A percentile compares a stretch with the other conserved stretches of the same genome.
phyloP scores from a whole-genome alignment of 768 basidiomycete species.

The Pulveroboletus sp. region DNA sequence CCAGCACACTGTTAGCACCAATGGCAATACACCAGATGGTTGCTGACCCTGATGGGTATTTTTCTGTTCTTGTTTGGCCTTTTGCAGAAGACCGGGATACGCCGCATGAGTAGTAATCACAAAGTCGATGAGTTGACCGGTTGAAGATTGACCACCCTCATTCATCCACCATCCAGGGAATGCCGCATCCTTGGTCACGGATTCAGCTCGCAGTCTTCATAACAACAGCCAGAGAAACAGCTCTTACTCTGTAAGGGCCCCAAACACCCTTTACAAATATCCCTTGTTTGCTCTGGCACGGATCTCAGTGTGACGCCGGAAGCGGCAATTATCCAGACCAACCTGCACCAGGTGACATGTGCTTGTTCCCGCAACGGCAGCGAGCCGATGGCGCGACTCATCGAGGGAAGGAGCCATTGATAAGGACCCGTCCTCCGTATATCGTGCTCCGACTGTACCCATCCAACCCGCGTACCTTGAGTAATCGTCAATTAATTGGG shows the following conservation, averaged over 20 bases:
- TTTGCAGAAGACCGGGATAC: slow-evolving; percentile 63
- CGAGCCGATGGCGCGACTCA: slow-evolving; percentile 79
- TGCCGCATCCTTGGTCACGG: slow-evolving; percentile 61
- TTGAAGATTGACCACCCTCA: slow-evolving; percentile 97
- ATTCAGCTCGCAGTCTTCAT: slow-evolving; percentile 1
- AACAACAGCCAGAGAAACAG: not conserved
- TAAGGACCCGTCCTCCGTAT: slow-evolving; percentile 50
- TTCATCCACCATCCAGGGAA: slow-evolving; percentile 99
- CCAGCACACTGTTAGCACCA: not conserved
- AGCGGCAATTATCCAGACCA: slow-evolving; percentile 4
- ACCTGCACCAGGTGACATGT: slow-evolving; percentile 95
- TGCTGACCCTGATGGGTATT: slow-evolving; percentile 54
- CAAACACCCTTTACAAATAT: slow-evolving; percentile 91
- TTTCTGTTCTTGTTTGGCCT: slow-evolving; percentile 56
- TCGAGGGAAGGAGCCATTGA: slow-evolving; percentile 60
- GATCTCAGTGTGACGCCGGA: not conserved
- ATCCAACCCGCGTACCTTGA: slow-evolving; percentile 92
- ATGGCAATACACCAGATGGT: not conserved
- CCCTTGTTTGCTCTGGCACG: slow-evolving; percentile 66
- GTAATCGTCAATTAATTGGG: slow-evolving; percentile 1
- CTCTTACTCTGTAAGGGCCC: slow-evolving; percentile 77
- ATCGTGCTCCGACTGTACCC: slow-evolving; percentile 87
- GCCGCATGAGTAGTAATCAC: slow-evolving; percentile 91
- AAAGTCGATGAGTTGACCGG: slow-evolving; percentile 93
- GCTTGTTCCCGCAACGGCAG: slow-evolving; percentile 93